Base-by-base conservation (phyloP, 2,329 filamentous ascomycete genomes). In the Thielaviopsis punctulata region DNA sequence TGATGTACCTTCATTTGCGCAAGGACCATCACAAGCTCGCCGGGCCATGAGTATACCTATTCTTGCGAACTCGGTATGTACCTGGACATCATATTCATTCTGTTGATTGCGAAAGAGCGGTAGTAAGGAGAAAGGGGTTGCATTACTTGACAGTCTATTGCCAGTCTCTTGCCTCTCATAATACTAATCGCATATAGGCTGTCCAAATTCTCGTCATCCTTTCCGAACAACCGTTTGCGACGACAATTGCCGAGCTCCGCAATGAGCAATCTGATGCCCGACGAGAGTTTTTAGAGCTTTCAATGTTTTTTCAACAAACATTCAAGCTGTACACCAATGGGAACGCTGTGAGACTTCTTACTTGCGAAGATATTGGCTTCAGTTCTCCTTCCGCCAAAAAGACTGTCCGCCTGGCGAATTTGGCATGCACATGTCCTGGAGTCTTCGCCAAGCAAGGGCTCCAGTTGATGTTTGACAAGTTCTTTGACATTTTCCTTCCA, bases 401-500 rank as follows among this genome's bases (percentile, higher is more conserved):
- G 33, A 57, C 55, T 23, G 50, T 56, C 15, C 47, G 56, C 18
- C 46, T 56, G 21, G 56, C 55, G 12, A 55, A 55, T 23, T 30
- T 55, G 25, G 51, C 54, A 3, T 55, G 50, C 43, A 49, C 53
- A 45, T 56, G 48, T 49, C 41, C 44, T 33, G 25, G 48, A 45
- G 50, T 56, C 36, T 52, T 53, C 48, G 56, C 57, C 46, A 55
- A 57, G 24, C 39, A 49, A 22, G 53, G 53, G 48, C 70, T 75
- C 39, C 64, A 72, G n/a, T 60, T 64, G 19, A 61, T 69, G 21
- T 66, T 73, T 55, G 66, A 69, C 49, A 65, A 67, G 19, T 68
- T 69, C 45, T 63, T 68, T 47, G 65, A 68, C 49, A 66, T 71
- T 1, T 71, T 73, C 13, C 66, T 56, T 8, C 54, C 52, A 1